These are phyloP conservation scores for Bipolaris bicolor DNA, from an alignment of 2,329 filamentous ascomycete genomes.

Conservation along the genomic window DNA sequence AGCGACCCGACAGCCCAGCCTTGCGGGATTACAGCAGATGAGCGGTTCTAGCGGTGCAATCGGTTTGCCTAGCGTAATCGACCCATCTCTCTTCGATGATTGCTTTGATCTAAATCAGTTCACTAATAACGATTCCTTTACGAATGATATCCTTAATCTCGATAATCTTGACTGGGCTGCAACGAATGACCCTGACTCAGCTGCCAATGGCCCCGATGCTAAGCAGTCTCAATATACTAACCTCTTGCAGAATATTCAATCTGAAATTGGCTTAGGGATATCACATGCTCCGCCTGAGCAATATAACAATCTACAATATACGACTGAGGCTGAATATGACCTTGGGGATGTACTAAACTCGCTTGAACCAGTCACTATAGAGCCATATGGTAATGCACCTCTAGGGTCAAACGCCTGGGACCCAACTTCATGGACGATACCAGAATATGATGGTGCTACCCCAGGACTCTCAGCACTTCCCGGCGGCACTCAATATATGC, in stretches of 20 bases:
- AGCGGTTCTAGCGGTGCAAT: conserved; percentile 11
- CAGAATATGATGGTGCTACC: conserved; percentile 2
- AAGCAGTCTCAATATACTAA: background rate
- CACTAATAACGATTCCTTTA: background rate
- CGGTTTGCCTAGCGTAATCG: conserved; percentile 11
- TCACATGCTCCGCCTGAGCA: background rate
- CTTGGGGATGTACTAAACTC: background rate
- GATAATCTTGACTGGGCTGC: background rate
- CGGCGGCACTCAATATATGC: background rate
- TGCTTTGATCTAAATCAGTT: conserved; percentile 8
- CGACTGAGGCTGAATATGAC: background rate
- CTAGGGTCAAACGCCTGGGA: background rate
- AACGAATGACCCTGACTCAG: background rate
- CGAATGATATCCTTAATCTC: conserved; percentile 1
- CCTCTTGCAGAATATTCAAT: background rate
- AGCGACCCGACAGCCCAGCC: conserved; percentile 3
- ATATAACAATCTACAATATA: background rate
- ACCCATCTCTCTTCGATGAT: conserved; percentile 6
- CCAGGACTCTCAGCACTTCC: conserved; percentile 15
- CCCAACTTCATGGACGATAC: background rate
- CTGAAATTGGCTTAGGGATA: background rate
- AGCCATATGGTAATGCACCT: background rate
- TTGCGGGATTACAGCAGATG: conserved; percentile 8
- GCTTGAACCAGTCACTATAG: background rate
- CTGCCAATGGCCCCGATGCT: background rate